These are phyloP conservation scores for Cordyceps tenuipes DNA, from an alignment of 2,329 filamentous ascomycete species.

Conservation along the genomic window DNA sequence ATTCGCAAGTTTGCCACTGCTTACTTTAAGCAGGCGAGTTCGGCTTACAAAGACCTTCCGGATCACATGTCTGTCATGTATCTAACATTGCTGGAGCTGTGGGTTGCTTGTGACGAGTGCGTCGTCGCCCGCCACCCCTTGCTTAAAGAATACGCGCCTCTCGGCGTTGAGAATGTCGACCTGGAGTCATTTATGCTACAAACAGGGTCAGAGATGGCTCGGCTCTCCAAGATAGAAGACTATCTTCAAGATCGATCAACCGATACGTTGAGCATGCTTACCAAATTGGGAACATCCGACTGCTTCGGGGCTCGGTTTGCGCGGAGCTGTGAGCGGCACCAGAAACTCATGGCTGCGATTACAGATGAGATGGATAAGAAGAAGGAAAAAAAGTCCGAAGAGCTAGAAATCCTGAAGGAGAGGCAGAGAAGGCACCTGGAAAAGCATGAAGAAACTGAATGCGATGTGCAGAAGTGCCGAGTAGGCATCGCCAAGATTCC, in stretches of 20 bases:
- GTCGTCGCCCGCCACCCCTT: slow-evolving; percentile 30
- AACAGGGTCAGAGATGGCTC: slow-evolving; percentile 32
- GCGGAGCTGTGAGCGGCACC: neutral
- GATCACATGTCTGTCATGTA: slow-evolving; percentile 43
- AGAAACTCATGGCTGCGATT: neutral
- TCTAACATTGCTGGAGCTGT: slow-evolving; percentile 47
- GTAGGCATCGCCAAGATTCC: neutral
- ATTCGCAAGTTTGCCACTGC: slow-evolving; percentile 23
- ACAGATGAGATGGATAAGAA: neutral
- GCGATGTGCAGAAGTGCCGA: neutral
- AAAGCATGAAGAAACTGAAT: neutral
- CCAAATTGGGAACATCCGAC: neutral
- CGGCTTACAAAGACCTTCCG: slow-evolving; percentile 31
- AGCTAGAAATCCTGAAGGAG: rapidly evolving
- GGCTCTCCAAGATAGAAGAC: slow-evolving; percentile 34
- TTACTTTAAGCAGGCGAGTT: slow-evolving; percentile 25
- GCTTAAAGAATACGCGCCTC: slow-evolving; percentile 38
- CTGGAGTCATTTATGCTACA: slow-evolving; percentile 37
- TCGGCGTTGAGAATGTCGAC: slow-evolving; percentile 26
- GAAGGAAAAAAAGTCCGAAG: neutral
- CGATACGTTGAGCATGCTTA: neutral
- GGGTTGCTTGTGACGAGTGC: slow-evolving; percentile 46
- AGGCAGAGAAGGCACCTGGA: neutral
- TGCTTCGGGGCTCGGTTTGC: neutral
- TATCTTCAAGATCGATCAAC: slow-evolving; percentile 28